A percentile compares a stretch with the other conserved stretches of the same genome.
Evolutionary conservation across 108 stramenopile species (phyloP).

Genomic region (Stephanodiscus minutulus): DNA sequence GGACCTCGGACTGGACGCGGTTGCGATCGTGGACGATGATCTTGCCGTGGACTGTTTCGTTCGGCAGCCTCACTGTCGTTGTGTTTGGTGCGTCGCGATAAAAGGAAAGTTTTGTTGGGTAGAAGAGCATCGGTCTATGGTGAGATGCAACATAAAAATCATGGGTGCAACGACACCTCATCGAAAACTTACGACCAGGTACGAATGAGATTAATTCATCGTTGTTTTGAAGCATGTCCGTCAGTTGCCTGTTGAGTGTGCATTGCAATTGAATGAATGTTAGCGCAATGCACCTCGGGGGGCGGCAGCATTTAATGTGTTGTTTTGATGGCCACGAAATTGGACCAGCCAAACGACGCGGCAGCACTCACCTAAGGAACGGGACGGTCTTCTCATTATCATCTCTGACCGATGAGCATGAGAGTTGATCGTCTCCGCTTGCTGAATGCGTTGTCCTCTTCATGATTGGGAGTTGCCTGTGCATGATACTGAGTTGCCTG

Average conservation of each 20-base stretch:
- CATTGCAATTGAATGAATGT: too few species aligned
- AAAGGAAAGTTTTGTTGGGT: background rate
- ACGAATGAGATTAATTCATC: conserved; percentile 69
- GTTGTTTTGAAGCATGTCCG: conserved; percentile 78
- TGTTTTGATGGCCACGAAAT: too few species aligned
- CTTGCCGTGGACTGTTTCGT: conserved; percentile 48
- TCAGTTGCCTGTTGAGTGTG: conserved; percentile 35
- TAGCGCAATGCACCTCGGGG: too few species aligned
- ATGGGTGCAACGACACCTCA: background rate
- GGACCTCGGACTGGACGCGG: conserved; percentile 68
- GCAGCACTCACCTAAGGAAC: too few species aligned
- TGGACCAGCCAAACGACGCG: too few species aligned
- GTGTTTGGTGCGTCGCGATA: conserved; percentile 12
- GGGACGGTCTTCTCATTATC: too few species aligned
- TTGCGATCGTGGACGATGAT: conserved; percentile 84
- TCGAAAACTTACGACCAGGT: conserved; percentile 59
- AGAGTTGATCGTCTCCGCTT: too few species aligned
- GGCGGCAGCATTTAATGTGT: too few species aligned
- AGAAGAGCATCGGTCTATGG: background rate
- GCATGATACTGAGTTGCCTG: background rate
- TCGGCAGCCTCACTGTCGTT: background rate
- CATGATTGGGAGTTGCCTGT: too few species aligned
- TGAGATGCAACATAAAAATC: background rate
- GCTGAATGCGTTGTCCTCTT: too few species aligned
- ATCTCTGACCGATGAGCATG: too few species aligned